Conservation (phyloP, 148 eudicot genomes). For the Polygonum maritimum region DNA sequence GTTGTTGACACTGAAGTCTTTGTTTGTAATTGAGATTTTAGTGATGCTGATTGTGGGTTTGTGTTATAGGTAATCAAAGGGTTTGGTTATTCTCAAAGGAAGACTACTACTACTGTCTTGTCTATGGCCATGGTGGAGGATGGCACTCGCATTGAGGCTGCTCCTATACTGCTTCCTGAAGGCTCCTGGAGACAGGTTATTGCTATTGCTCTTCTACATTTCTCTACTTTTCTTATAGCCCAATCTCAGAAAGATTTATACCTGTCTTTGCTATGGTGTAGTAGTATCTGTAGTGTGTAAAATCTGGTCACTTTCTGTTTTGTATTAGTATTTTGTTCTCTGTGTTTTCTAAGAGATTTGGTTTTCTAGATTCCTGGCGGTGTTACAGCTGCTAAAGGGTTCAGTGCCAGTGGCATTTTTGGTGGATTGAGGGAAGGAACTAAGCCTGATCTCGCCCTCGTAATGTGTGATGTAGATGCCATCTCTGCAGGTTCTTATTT, state of each 20-base stretch:
- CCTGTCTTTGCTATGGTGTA: no score
- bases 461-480: slow-evolving; percentile 90
- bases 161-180: slow-evolving; percentile 82
- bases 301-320: neutral
- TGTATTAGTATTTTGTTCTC: neutral
- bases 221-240: neutral
- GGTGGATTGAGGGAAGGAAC: slow-evolving; percentile 87
- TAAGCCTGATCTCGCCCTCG: slow-evolving; percentile 95
- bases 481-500: slow-evolving; percentile 58
- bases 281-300: neutral
- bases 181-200: slow-evolving; percentile 91
- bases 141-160: slow-evolving; percentile 59
- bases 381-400: slow-evolving; percentile 90
- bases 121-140: slow-evolving; percentile 36
- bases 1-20: neutral
- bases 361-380: slow-evolving; percentile 70
- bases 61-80: neutral
- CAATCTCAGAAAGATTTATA: neutral
- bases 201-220: neutral
- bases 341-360: neutral
- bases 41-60: neutral
- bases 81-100: slow-evolving; percentile 9
- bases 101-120: neutral
- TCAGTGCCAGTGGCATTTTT: slow-evolving; percentile 89
- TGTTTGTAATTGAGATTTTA: neutral